A percentile compares a stretch with the other conserved stretches of the same genome.
Evolutionary conservation across 371 early-diverging fungal species (phyloP).

Genomic region (Entomophthora muscae): DNA sequence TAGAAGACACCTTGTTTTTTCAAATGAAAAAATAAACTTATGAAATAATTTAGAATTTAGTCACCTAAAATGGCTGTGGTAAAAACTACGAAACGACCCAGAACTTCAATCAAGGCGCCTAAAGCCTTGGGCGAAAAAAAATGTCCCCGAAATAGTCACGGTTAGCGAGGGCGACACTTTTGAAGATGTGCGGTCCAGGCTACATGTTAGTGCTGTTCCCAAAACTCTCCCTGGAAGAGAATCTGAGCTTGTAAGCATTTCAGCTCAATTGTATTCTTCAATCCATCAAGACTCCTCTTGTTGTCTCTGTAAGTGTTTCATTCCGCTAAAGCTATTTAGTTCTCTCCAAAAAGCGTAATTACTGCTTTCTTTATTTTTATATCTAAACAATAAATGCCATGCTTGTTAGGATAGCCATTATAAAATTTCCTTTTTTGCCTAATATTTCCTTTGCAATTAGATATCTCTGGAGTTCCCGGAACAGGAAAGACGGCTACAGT

Average conservation of each 20-base stretch:
- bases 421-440: too few relatives aligned
- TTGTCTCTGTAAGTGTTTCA: conserved; percentile 47
- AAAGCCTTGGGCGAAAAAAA: neutral
- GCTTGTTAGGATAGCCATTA: too few relatives aligned
- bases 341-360: too few relatives aligned
- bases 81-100: neutral
- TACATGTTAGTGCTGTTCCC: conserved; percentile 84
- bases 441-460: too few relatives aligned
- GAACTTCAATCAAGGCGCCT: neutral
- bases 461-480: conserved; percentile 94
- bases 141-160: neutral
- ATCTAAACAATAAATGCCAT: too few relatives aligned
- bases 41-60: too few relatives aligned
- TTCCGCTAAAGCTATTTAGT: too few relatives aligned
- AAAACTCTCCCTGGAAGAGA: conserved; percentile 82
- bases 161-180: neutral
- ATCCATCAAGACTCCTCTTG: conserved; percentile 59
- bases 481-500: conserved; percentile 98
- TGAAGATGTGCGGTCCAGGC: conserved; percentile 40
- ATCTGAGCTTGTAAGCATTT: conserved; percentile 62
- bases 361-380: too few relatives aligned
- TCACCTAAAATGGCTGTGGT: neutral
- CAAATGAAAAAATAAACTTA: too few relatives aligned
- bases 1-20: too few relatives aligned
- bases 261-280: conserved; percentile 44